These are phyloP conservation scores for Penicillium capsulatum DNA, from an alignment of 2,329 filamentous ascomycete species.

Conservation along the genomic window DNA sequence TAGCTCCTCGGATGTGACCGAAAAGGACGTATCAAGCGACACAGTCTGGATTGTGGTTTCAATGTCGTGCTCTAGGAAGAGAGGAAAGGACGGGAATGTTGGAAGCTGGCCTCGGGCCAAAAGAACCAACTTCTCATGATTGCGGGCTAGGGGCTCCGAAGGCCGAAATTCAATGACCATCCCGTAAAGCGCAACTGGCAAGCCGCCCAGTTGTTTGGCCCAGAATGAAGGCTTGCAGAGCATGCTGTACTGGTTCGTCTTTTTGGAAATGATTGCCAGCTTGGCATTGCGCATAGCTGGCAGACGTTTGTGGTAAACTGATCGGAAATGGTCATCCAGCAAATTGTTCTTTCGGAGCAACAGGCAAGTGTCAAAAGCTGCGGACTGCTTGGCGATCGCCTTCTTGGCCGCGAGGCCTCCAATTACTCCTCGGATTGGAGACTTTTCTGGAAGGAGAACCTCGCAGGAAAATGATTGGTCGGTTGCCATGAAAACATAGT, in stretches of 20 bases:
- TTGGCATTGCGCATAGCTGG: constrained; percentile 83
- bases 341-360: constrained; percentile 62
- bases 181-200: constrained; percentile 56
- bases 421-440: constrained; percentile 63
- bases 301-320: constrained; percentile 65
- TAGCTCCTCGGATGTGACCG: constrained; percentile 42
- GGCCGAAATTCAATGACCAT: constrained; percentile 58
- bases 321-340: constrained; percentile 70
- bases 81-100: constrained; percentile 60
- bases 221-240: constrained; percentile 73
- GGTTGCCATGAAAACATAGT: constrained; percentile 58
- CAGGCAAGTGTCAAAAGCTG: constrained; percentile 78
- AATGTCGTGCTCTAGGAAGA: constrained; percentile 66
- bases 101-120: constrained; percentile 66
- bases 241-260: constrained; percentile 70
- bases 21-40: constrained; percentile 37
- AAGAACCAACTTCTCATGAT: constrained; percentile 63
- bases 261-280: constrained; percentile 75
- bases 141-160: constrained; percentile 54
- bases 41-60: constrained; percentile 56
- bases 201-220: constrained; percentile 45
- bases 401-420: constrained; percentile 67
- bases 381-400: constrained; percentile 76
- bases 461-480: constrained; percentile 68
- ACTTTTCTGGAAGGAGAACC: constrained; percentile 69